These are phyloP conservation scores for Suillus plorans DNA, from an alignment of 768 basidiomycete species.

Conservation along the genomic window DNA sequence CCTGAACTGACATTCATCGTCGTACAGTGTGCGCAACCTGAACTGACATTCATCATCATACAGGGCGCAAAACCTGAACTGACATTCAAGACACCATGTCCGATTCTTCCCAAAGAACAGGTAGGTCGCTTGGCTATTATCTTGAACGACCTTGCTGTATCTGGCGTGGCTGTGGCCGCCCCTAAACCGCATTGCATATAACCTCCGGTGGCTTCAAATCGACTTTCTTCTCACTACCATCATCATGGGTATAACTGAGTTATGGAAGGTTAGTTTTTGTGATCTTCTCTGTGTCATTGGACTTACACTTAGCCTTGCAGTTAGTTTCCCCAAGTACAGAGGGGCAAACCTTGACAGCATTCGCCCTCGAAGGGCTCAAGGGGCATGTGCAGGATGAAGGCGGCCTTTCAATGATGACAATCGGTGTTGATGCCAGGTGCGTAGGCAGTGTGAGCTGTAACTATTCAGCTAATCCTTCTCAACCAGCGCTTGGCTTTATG, in stretches of 20 bases:
- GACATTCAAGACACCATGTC: too few species aligned
- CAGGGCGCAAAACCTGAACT: too few species aligned
- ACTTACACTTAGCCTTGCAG: neutral
- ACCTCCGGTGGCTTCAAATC: neutral
- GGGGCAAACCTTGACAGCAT: neutral
- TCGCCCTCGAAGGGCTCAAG: neutral
- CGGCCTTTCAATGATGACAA: neutral
- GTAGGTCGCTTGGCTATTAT: too few species aligned
- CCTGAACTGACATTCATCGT: too few species aligned
- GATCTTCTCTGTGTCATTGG: too few species aligned
- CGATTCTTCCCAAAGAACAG: too few species aligned
- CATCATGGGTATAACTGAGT: constrained; percentile 4
- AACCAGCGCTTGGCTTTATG: constrained; percentile 15
- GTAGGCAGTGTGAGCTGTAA: neutral
- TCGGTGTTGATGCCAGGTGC: constrained; percentile 19
- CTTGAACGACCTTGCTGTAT: neutral
- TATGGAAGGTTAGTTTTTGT: constrained; percentile 3
- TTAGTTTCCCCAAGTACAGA: neutral
- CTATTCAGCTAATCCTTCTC: neutral
- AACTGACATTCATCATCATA: too few species aligned
- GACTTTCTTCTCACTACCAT: neutral
- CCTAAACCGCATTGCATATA: neutral
- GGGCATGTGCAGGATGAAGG: neutral
- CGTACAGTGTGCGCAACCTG: too few species aligned
- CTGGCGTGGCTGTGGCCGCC: neutral